Evolutionary conservation across 352 stramenopile genomes (phyloP).

Genomic region (Hyaloperonospora brassicae): DNA sequence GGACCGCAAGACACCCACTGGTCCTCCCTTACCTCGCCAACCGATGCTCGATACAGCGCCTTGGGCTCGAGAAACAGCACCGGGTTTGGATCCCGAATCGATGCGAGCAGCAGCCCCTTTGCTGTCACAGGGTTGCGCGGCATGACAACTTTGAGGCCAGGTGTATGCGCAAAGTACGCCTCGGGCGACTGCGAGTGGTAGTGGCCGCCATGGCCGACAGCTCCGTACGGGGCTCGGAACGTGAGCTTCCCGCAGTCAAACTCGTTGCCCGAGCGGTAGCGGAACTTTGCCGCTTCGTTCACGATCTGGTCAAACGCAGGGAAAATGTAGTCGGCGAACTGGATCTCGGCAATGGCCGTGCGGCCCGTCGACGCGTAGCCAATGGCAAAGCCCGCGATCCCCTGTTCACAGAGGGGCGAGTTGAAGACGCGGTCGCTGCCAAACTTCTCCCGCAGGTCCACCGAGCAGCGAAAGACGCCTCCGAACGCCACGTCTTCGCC

Average conservation of each 20-base stretch:
- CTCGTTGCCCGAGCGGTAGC: constrained; percentile 95
- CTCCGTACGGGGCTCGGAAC: constrained; percentile 92
- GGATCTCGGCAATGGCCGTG: constrained; percentile 97
- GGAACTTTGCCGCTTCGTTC: constrained; percentile 97
- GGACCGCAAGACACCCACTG: background rate
- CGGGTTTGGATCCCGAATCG: constrained; percentile 94
- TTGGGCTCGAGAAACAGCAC: constrained; percentile 98
- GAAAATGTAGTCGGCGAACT: constrained; percentile 98
- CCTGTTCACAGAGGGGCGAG: constrained; percentile 93
- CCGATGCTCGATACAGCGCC: constrained; percentile 93
- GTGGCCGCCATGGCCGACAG: constrained; percentile 89
- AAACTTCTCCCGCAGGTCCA: constrained; percentile 91
- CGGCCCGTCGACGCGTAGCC: constrained; percentile 93
- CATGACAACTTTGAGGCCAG: constrained; percentile 95
- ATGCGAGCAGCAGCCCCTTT: constrained; percentile 94
- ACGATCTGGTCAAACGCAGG: constrained; percentile 94
- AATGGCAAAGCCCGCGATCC: constrained; percentile 93
- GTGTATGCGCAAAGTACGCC: constrained; percentile 95
- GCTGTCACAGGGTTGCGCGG: constrained; percentile 89
- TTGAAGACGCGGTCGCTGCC: constrained; percentile 94
- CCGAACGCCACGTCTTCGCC: constrained; percentile 98
- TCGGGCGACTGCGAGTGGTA: constrained; percentile 95
- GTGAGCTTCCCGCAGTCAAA: constrained; percentile 97
- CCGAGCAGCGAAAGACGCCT: constrained; percentile 96
- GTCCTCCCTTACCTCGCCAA: constrained; percentile 74